These are phyloP conservation scores for Naegleria lovaniensis DNA, from an alignment of 208 protist genomes.

Conservation along the genomic window DNA sequence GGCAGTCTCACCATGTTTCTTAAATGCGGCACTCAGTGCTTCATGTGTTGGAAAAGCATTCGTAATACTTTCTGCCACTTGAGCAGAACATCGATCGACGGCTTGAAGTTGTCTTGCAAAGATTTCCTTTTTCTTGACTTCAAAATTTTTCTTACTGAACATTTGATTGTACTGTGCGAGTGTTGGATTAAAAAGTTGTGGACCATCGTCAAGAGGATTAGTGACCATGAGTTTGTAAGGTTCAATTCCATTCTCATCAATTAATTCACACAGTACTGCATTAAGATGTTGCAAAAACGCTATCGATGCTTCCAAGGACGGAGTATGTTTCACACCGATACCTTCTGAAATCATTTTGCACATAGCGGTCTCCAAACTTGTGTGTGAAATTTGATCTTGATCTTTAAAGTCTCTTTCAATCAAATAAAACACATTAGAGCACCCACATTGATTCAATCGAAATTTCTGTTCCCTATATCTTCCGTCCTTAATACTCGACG, in stretches of 20 bases:
- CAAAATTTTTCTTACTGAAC: constrained; percentile 23
- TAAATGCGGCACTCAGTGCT: not conserved
- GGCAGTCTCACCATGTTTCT: too few species aligned
- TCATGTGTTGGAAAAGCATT: constrained; percentile 8
- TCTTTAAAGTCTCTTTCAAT: constrained; percentile 32
- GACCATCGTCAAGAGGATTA: not conserved
- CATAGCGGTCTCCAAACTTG: not conserved
- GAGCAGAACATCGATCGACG: constrained; percentile 21
- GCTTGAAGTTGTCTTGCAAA: constrained; percentile 34
- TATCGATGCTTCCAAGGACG: not conserved
- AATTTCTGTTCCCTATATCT: constrained; percentile 49
- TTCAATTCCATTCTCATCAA: not conserved
- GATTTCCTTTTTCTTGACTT: constrained; percentile 30
- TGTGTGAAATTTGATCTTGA: not conserved
- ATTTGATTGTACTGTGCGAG: constrained; percentile 19
- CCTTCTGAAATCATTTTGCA: not conserved
- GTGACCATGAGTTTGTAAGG: not conserved
- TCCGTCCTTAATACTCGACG: constrained; percentile 39
- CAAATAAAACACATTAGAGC: constrained; percentile 39
- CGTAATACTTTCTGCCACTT: constrained; percentile 29
- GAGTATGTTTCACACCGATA: not conserved
- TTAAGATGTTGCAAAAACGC: not conserved
- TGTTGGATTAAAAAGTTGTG: not conserved
- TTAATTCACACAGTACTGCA: not conserved
- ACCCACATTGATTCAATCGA: constrained; percentile 33